Conservation (phyloP, 495 filamentous ascomycete species). For the Aspergillus campestris region DNA sequence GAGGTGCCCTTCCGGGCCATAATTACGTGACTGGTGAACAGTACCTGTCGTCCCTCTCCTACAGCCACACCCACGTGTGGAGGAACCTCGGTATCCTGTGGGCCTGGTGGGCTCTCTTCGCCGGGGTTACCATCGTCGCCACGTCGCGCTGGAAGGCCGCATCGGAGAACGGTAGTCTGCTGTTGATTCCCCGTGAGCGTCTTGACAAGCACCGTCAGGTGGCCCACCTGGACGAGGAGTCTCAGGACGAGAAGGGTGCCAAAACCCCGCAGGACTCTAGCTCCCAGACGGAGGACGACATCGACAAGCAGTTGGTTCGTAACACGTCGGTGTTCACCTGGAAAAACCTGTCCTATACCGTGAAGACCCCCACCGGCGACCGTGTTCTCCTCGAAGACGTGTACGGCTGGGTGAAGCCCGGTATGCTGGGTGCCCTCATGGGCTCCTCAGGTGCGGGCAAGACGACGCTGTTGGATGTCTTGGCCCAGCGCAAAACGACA, state of each 20-base stretch:
- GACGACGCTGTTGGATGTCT: constrained; percentile 48
- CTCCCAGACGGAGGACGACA: constrained; percentile 4
- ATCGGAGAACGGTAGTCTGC: constrained; percentile 21
- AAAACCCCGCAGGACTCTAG: constrained; percentile 5
- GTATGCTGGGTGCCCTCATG: constrained; percentile 68
- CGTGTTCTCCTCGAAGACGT: constrained; percentile 61
- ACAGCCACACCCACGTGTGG: constrained; percentile 41
- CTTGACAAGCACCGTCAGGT: constrained; percentile 15
- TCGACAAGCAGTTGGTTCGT: constrained; percentile 29
- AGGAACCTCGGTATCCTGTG: constrained; percentile 41
- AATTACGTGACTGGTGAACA: constrained; percentile 36
- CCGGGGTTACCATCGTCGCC: constrained; percentile 27
- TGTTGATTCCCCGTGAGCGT: constrained; percentile 34
- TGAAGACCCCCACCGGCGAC: constrained; percentile 35
- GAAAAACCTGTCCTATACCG: constrained; percentile 50
- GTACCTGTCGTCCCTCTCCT: constrained; percentile 43
- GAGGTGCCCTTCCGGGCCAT: constrained; percentile 37
- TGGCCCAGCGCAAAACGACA: constrained; percentile 66
- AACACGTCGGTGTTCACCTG: constrained; percentile 53
- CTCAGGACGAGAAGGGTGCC: constrained; percentile 19
- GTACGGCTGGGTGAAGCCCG: constrained; percentile 86
- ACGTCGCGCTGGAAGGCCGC: constrained; percentile 32
- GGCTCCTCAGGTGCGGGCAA: constrained; percentile 58
- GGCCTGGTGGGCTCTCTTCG: constrained; percentile 39
- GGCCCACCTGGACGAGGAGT: constrained; percentile 22